phyloP scores from a whole-genome alignment of 257 asterid species.

The Paulownia fortunei region DNA sequence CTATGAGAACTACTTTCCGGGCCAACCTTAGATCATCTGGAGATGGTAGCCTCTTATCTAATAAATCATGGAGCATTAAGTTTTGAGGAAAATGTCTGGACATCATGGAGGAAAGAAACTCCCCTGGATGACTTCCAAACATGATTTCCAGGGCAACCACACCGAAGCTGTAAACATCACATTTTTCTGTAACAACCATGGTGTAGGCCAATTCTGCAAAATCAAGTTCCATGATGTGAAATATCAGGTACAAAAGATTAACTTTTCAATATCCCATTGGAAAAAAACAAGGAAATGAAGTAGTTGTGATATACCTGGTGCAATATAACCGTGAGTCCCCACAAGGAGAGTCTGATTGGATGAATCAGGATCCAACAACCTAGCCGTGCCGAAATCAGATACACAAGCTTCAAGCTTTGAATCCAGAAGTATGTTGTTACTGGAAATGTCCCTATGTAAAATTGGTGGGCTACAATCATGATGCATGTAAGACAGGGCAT shows the following conservation, averaged over 20 bases:
- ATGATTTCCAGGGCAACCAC: conserved; percentile 27
- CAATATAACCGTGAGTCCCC: conserved; percentile 32
- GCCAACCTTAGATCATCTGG: neutral
- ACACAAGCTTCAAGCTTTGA: conserved; percentile 23
- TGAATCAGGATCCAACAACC: conserved; percentile 18
- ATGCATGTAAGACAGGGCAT: conserved; percentile 10
- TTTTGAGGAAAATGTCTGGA: neutral
- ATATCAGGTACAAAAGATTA: neutral
- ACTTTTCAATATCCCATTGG: neutral
- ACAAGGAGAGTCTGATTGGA: conserved; percentile 19
- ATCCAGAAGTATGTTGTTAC: conserved; percentile 29
- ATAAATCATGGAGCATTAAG: neutral
- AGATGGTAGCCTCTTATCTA: conserved; percentile 19
- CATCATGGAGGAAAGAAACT: neutral
- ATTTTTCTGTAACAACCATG: conserved; percentile 17
- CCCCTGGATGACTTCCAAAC: conserved; percentile 27
- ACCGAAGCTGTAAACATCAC: conserved; percentile 27
- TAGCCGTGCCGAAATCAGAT: conserved; percentile 28
- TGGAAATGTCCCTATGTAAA: conserved; percentile 28
- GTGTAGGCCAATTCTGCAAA: conserved; percentile 28
- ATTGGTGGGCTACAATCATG: conserved; percentile 22
- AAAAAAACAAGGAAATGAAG: neutral
- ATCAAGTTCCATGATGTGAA: neutral
- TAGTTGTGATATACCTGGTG: conserved; percentile 20
- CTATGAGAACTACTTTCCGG: neutral